Evolutionary conservation across 176 grass and related monocot genomes (phyloP), one percentile per base, ranked within the genome.

Genomic region (Avena atlantica): DNA sequence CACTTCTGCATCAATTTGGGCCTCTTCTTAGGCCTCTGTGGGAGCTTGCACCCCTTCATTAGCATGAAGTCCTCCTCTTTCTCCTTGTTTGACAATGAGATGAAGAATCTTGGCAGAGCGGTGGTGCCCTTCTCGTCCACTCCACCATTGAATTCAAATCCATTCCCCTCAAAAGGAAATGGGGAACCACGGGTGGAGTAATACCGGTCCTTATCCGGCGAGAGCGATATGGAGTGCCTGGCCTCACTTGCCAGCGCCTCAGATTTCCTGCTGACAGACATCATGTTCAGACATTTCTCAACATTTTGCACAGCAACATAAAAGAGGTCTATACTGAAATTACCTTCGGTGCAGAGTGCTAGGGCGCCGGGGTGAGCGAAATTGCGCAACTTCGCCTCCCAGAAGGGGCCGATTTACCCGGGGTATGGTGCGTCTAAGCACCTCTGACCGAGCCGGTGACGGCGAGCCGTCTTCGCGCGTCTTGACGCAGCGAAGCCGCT

Each of bases 1-100:
- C 90, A 94, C 67, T 99, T 99, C 80, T 94, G 97, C 64, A 97
- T 93, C 80, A 91, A 89, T 82, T 99, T 99, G 23, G 97, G 95
- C 81, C 97, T 91, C 86, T 99, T 99, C 88, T 99, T 99, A 13
- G 97, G 97, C 87, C 97, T 94, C 80, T 99, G 97, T 17, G 97
- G 97, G 67, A 97, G 91, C 65, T 96, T 99, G 81, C 94, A 99
- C n/a, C 97, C 97, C 79, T 99, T 99, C 97, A 99, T 99, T 8
- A 87, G 87, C 90, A 99, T 87, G 81, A 99, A 99, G 59, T 99
- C 97, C 87, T 99, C 97, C 74, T 99, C 97, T 81, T 99, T 99
- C 86, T 99, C 94, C 90, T 99, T 99, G 47, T 93, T 99, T n/a
- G 97, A 99, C 78, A 99, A 81, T 11, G 97, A 88, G 45, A 99